These are phyloP conservation scores for Backusella luteola DNA, from an alignment of 192 early-diverging fungal genomes.

Conservation along the genomic window DNA sequence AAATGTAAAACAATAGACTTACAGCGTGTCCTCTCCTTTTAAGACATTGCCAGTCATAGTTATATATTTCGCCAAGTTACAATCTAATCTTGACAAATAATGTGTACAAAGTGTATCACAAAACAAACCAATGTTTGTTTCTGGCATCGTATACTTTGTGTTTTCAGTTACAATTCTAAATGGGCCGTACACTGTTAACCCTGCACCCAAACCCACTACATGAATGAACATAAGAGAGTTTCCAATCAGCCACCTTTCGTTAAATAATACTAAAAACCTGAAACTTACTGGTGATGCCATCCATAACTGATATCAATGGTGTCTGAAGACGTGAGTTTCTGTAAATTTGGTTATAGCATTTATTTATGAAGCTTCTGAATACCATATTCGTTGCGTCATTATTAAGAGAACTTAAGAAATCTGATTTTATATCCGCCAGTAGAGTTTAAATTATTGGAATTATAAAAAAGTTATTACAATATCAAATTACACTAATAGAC, in stretches of 20 bases:
- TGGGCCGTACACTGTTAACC: constrained; percentile 87
- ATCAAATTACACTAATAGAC: background rate
- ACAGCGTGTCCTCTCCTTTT: constrained; percentile 81
- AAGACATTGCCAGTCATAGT: constrained; percentile 82
- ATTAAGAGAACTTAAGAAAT: background rate
- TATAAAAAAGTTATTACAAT: background rate
- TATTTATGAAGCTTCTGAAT: background rate
- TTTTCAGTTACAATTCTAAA: constrained; percentile 96
- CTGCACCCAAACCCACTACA: constrained; percentile 93
- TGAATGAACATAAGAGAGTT: background rate
- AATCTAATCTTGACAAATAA: constrained; percentile 92
- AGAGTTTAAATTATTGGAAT: no score
- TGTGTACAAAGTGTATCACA: constrained; percentile 94
- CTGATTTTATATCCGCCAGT: background rate
- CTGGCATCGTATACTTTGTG: constrained; percentile 97
- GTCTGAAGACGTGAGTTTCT: constrained; percentile 80
- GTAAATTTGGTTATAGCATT: constrained; percentile 91
- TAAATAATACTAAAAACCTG: constrained; percentile 32
- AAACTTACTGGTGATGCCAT: constrained; percentile 74
- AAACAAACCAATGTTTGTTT: constrained; percentile 92
- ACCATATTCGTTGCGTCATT: background rate
- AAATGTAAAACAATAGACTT: constrained; percentile 9
- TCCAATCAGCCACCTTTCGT: background rate
- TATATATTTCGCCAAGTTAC: constrained; percentile 88
- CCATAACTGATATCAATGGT: constrained; percentile 85